A percentile compares a stretch with the other conserved stretches of the same genome.
phyloP scores from a whole-genome alignment of 805 yeast genomes.

The Yarrowia keelungensis region DNA sequence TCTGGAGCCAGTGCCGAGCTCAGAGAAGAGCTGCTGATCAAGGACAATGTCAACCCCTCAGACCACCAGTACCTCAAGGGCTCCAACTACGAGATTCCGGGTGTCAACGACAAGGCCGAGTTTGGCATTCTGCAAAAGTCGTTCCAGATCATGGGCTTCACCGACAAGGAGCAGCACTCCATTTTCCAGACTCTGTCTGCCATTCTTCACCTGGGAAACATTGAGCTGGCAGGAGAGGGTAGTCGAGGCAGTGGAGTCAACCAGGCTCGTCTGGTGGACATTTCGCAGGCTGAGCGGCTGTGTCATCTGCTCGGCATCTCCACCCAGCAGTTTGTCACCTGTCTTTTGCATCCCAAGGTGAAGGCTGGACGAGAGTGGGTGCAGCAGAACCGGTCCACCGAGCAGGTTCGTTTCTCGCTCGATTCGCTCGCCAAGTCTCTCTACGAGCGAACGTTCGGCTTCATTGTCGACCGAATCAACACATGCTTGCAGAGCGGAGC shows the following conservation, averaged over 20 bases:
- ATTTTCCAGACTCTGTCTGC: conserved; percentile 74
- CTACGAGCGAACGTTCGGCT: conserved; percentile 83
- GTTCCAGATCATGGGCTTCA: conserved; percentile 75
- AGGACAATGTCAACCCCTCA: conserved; percentile 57
- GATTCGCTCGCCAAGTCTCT: conserved; percentile 88
- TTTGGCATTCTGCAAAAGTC: conserved; percentile 70
- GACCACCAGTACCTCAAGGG: conserved; percentile 59
- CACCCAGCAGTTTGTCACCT: conserved; percentile 60
- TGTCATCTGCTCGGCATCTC: conserved; percentile 71
- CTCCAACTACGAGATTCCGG: conserved; percentile 64
- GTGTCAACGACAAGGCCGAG: conserved; percentile 77
- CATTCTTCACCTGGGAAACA: conserved; percentile 84
- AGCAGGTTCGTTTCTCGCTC: conserved; percentile 78
- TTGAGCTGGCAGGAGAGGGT: conserved; percentile 69
- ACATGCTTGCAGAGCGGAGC: conserved; percentile 59
- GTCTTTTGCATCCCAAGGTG: conserved; percentile 78
- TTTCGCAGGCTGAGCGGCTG: conserved; percentile 59
- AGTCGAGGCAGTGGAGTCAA: conserved; percentile 55
- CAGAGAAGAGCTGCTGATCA: conserved; percentile 50
- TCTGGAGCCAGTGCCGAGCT: conserved; percentile 64
- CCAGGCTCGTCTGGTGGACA: conserved; percentile 72
- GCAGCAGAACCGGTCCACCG: conserved; percentile 75
- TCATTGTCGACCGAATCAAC: conserved; percentile 78
- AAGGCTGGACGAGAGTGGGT: conserved; percentile 91
- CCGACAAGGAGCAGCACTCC: conserved; percentile 59